Base-by-base conservation (phyloP, 2,329 filamentous ascomycete genomes). In the Xylariales sp. region DNA sequence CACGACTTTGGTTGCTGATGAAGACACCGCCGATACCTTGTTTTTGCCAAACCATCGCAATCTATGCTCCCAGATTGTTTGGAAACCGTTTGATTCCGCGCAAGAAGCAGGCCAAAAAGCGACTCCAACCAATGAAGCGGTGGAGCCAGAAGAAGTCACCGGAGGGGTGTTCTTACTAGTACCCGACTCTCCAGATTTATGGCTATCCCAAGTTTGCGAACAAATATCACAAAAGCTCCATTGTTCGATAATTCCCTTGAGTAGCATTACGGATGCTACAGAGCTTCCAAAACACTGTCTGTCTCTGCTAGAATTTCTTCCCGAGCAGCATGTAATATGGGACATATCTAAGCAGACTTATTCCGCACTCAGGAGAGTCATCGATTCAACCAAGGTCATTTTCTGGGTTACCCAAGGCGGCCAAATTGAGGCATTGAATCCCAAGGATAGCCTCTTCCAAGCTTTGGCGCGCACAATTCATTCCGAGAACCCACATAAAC, bases 31-130 rank as follows among this genome's bases (percentile, higher is more conserved):
- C 1, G 43, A 50, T 0, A 55, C 42, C 1, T 56, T 51, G 1
- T 77, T 72, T 43, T 47, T 78, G 7, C 66, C 70, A 0, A 70
- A 66, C 17, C 63, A 74, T 44, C 67, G 64, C 21, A 68, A 68
- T 15, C 56, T 78, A 2, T 73, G 69, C 39, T 69, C 67, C 3
- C 56, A 72, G 43, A 58, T 77, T 33, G 44, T 61, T 3, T 78
- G 73, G 74, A 56, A 65, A 15, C 18, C 29, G 2, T 38, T n/a
- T 7, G 4, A n/a, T 18, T 19, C n/a, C n/a, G n/a, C n/a, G n/a
- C n/a, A n/a, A n/a, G n/a, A n/a, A n/a, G n/a, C n/a, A n/a, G n/a
- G n/a, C n/a, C n/a, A n/a, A n/a, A n/a, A n/a, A n/a, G n/a, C n/a
- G n/a, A n/a, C n/a, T n/a, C n/a, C n/a, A n/a, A n/a, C n/a, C n/a